phyloP scores from a whole-genome alignment of 805 yeast genomes.

The Hanseniaspora nectarophila region DNA sequence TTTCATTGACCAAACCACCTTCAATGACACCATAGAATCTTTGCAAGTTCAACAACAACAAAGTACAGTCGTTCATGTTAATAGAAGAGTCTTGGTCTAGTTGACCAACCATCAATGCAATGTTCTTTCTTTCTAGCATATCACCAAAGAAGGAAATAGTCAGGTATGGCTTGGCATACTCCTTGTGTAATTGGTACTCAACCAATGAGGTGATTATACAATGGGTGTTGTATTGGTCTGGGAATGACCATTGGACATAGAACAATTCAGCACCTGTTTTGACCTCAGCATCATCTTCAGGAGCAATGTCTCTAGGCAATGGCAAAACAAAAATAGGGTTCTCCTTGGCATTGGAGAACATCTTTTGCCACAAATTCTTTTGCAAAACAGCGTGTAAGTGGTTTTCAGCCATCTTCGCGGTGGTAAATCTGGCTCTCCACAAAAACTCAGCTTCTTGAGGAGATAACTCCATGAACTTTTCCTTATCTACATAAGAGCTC shows the following conservation, averaged over 20 bases:
- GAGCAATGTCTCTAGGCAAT: slow-evolving; percentile 49
- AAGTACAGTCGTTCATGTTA: slow-evolving; percentile 62
- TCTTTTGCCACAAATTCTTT: slow-evolving; percentile 44
- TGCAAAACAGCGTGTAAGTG: slow-evolving; percentile 56
- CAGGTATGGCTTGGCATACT: slow-evolving; percentile 90
- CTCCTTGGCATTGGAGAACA: slow-evolving; percentile 53
- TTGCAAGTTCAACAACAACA: slow-evolving; percentile 63
- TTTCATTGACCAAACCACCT: slow-evolving; percentile 35
- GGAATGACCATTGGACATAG: slow-evolving; percentile 86
- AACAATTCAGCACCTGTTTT: slow-evolving; percentile 50
- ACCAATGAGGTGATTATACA: slow-evolving; percentile 84
- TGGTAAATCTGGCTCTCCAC: slow-evolving; percentile 80
- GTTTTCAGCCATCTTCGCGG: slow-evolving; percentile 33
- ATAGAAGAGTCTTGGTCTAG: slow-evolving; percentile 62
- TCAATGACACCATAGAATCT: slow-evolving; percentile 66
- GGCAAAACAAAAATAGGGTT: slow-evolving; percentile 86
- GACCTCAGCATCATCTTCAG: slow-evolving; percentile 28
- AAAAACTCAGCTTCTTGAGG: slow-evolving; percentile 57
- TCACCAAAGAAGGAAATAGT: slow-evolving; percentile 81
- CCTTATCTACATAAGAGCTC: slow-evolving; percentile 56
- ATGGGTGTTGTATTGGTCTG: slow-evolving; percentile 71
- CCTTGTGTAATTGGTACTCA: slow-evolving; percentile 80
- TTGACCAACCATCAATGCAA: slow-evolving; percentile 76
- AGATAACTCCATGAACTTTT: slow-evolving; percentile 47
- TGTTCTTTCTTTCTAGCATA: slow-evolving; percentile 42